A percentile compares a stretch with the other conserved stretches of the same genome.
These are phyloP conservation scores for Rhododendron molle DNA, from an alignment of 148 eudicot species.

Conservation along the genomic window DNA sequence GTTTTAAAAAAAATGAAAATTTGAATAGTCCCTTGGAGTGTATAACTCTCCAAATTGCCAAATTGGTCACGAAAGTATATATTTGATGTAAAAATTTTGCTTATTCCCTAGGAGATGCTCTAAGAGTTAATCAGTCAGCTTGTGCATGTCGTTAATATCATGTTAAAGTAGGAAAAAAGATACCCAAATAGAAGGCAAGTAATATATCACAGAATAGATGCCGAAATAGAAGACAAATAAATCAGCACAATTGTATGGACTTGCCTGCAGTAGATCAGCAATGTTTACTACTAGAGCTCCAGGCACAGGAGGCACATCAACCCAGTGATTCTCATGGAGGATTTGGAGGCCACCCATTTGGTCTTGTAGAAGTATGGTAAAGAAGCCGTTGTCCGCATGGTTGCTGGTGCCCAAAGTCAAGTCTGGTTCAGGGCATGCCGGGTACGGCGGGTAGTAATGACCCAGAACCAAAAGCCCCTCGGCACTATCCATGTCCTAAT, in stretches of 20 bases:
- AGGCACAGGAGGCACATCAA: not conserved
- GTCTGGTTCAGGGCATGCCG: not conserved
- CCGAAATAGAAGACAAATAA: too few species aligned
- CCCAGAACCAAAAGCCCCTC: too few species aligned
- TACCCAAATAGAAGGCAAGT: not conserved
- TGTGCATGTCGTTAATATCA: not conserved
- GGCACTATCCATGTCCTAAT: slow-evolving; percentile 2
- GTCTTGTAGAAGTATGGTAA: slow-evolving; percentile 22
- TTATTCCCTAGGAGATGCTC: not conserved
- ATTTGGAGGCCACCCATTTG: slow-evolving; percentile 7
- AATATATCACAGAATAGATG: not conserved
- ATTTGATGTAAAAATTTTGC: too few species aligned
- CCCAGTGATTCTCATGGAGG: not conserved
- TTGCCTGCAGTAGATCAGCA: slow-evolving; percentile 1
- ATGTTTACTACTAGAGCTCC: not conserved
- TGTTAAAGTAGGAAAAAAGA: not conserved
- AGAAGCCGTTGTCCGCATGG: slow-evolving; percentile 28
- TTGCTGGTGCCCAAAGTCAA: slow-evolving; percentile 8
- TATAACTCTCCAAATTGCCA: too few species aligned
- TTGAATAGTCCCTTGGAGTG: too few species aligned
- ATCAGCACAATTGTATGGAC: not conserved
- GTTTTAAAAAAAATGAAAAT: too few species aligned
- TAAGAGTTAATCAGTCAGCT: too few species aligned
- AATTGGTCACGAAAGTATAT: not conserved
- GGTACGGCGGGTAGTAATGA: not conserved